Percentiles rank a stretch among this genome's conserved stretches.
Conservation (phyloP, 495 filamentous ascomycete genomes). For the Trypethelium eluteriae region DNA sequence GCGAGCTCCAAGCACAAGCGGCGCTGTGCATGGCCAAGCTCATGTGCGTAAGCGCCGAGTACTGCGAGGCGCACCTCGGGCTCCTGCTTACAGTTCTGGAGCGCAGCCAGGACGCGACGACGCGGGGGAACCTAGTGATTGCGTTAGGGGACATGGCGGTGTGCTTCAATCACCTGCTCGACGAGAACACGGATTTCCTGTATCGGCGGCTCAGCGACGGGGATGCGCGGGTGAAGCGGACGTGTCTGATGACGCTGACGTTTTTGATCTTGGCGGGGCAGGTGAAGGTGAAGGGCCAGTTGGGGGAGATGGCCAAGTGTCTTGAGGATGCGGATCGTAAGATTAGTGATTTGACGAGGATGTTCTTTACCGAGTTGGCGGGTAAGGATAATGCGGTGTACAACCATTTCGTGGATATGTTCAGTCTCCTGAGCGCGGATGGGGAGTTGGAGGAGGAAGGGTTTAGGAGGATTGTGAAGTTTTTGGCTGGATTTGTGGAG, state of each 20-base stretch:
- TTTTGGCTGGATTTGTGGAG: slow-evolving; percentile 90
- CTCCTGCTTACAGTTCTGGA: slow-evolving; percentile 98
- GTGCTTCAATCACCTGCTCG: slow-evolving; percentile 98
- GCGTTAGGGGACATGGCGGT: slow-evolving; percentile 98
- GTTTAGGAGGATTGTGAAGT: slow-evolving; percentile 78
- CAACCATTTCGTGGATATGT: slow-evolving; percentile 99
- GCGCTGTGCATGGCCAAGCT: slow-evolving; percentile 96
- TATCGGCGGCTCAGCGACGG: slow-evolving; percentile 86
- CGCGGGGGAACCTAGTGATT: slow-evolving; percentile 91
- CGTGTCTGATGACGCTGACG: slow-evolving; percentile 96
- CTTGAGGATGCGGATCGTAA: slow-evolving; percentile 89
- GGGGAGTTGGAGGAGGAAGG: slow-evolving; percentile 72
- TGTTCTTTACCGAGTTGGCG: slow-evolving; percentile 97
- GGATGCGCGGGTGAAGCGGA: slow-evolving; percentile 86
- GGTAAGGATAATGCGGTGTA: slow-evolving; percentile 99
- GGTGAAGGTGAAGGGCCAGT: slow-evolving; percentile 99
- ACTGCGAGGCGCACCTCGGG: slow-evolving; percentile 87
- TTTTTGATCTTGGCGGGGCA: slow-evolving; percentile 96
- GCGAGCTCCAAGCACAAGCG: slow-evolving; percentile 80
- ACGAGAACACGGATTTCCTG: slow-evolving; percentile 97
- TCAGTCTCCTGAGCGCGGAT: slow-evolving; percentile 80
- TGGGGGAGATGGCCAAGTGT: slow-evolving; percentile 99
- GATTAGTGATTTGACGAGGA: slow-evolving; percentile 84
- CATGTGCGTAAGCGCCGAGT: slow-evolving; percentile 78
- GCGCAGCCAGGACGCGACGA: slow-evolving; percentile 78